phyloP scores from a whole-genome alignment of 208 protist genomes.

The Naegleria gruberi region DNA sequence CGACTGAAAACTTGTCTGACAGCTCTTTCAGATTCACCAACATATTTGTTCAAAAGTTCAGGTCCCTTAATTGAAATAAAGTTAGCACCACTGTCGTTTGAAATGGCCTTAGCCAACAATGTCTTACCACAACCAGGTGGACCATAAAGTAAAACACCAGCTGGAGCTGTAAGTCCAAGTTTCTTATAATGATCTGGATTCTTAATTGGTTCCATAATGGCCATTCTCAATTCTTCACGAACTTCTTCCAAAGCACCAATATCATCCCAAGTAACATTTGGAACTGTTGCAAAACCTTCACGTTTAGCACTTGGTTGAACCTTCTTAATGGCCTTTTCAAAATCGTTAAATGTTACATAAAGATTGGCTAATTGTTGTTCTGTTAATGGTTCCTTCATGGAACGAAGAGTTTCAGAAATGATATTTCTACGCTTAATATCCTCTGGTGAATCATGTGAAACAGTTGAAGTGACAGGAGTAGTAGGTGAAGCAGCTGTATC shows the following conservation, averaged over 20 bases:
- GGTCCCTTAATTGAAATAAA: constrained; percentile 99
- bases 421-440: not conserved
- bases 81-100: constrained; percentile 84
- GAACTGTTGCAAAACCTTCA: constrained; percentile 86
- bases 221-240: constrained; percentile 55
- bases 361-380: constrained; percentile 38
- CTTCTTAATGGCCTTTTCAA: constrained; percentile 69
- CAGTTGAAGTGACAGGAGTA: not conserved
- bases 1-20: constrained; percentile 92
- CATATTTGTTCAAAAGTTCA: constrained; percentile 96
- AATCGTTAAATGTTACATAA: constrained; percentile 48
- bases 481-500: not conserved
- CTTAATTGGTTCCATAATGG: constrained; percentile 32
- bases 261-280: constrained; percentile 92
- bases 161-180: constrained; percentile 30
- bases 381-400: constrained; percentile 29
- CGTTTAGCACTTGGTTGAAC: constrained; percentile 94
- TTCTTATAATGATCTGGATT: constrained; percentile 29
- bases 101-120: constrained; percentile 67
- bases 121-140: constrained; percentile 95
- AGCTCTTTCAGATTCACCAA: constrained; percentile 96
- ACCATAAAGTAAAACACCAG: constrained; percentile 94
- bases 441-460: not conserved
- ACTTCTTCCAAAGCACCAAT: constrained; percentile 91
- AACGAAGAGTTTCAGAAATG: constrained; percentile 27